phyloP scores from a whole-genome alignment of 2,329 filamentous ascomycete species.

The Plenodomus lindquistii region DNA sequence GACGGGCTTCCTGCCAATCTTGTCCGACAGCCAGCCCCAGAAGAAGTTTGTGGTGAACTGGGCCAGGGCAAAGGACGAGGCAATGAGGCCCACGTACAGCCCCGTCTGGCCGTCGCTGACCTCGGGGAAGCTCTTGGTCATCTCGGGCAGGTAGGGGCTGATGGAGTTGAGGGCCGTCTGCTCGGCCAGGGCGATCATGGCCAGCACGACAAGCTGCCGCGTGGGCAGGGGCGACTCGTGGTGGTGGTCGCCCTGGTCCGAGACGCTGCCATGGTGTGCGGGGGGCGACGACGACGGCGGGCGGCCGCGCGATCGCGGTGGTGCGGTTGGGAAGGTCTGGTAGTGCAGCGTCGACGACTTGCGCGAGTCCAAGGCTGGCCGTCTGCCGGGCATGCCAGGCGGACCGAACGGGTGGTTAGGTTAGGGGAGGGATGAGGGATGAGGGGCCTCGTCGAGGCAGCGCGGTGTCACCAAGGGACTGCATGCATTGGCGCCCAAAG shows the following conservation, averaged over 20 bases:
- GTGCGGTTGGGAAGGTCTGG: conserved; percentile 78
- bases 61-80: conserved; percentile 87
- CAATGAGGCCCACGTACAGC: conserved; percentile 86
- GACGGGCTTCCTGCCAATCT: conserved; percentile 78
- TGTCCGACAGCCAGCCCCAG: conserved; percentile 84
- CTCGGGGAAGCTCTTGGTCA: conserved; percentile 84
- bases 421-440: conserved; percentile 6
- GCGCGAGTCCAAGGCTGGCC: conserved; percentile 46
- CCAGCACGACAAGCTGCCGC: conserved; percentile 80
- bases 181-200: conserved; percentile 86
- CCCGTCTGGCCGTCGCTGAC: conserved; percentile 73
- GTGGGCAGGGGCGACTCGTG: conserved; percentile 76
- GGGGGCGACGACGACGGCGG: conserved; percentile 46
- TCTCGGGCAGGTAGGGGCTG: conserved; percentile 89
- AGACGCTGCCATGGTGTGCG: conserved; percentile 32
- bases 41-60: conserved; percentile 92
- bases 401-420: conserved; percentile 4
- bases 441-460: conserved; percentile 29
- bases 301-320: conserved; percentile 67
- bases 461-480: conserved; percentile 2
- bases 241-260: conserved; percentile 42
- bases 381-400: conserved; percentile 30
- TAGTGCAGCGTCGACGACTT: conserved; percentile 67
- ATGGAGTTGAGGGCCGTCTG: conserved; percentile 98
- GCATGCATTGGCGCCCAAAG: conserved; percentile 16